phyloP scores from a whole-genome alignment of 192 early-diverging fungal species.

The Coemansia sp. region DNA sequence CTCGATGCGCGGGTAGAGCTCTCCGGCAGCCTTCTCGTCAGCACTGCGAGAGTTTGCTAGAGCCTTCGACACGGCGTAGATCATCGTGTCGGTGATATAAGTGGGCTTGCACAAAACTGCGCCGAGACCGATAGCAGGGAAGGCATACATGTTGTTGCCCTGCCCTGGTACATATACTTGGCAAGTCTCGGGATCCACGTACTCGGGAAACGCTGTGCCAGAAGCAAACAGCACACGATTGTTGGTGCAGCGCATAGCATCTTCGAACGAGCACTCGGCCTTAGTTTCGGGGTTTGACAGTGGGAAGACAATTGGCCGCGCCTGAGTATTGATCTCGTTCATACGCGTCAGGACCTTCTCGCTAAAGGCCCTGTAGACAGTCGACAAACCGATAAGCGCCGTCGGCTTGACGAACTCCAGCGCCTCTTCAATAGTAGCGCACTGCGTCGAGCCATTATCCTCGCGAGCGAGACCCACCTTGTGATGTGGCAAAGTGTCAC shows the following conservation, averaged over 20 bases:
- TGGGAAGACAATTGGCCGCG: constrained; percentile 86
- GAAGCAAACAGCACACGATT: constrained; percentile 94
- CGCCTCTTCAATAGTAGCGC: constrained; percentile 69
- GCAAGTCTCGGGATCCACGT: constrained; percentile 60
- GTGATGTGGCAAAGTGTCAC: constrained; percentile 80
- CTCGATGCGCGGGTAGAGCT: constrained; percentile 80
- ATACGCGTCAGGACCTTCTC: constrained; percentile 73
- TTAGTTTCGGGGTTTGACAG: constrained; percentile 85
- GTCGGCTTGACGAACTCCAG: constrained; percentile 90
- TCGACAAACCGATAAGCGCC: constrained; percentile 85
- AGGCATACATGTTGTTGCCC: constrained; percentile 96
- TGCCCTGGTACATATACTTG: constrained; percentile 70
- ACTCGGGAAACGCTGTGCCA: constrained; percentile 86
- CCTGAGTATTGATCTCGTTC: constrained; percentile 62
- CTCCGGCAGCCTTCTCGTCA: constrained; percentile 65
- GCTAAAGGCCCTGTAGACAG: constrained; percentile 78
- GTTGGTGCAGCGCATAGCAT: constrained; percentile 84
- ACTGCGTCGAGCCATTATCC: constrained; percentile 84
- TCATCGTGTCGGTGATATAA: constrained; percentile 80
- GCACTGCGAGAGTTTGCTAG: constrained; percentile 75
- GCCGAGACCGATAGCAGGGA: constrained; percentile 95
- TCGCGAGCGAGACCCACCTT: constrained; percentile 86
- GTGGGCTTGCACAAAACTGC: constrained; percentile 72
- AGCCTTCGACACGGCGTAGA: constrained; percentile 76
- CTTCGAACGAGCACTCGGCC: constrained; percentile 93